Percentiles rank a stretch among this genome's conserved stretches.
phyloP scores from a whole-genome alignment of 2,329 filamentous ascomycete species.

The Bipolaris gigantea region DNA sequence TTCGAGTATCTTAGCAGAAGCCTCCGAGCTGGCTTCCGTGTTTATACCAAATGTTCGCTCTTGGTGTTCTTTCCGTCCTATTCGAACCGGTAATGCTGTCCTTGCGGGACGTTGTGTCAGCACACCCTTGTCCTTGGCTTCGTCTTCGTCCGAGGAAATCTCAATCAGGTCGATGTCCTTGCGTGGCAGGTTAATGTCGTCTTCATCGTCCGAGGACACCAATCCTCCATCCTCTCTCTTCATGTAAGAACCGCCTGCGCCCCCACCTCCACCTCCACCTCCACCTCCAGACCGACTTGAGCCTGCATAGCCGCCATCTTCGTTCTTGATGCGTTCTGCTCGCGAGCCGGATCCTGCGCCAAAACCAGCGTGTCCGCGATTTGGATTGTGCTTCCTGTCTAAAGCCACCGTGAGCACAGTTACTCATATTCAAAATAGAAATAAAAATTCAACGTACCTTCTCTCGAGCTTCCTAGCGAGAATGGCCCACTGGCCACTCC shows the following conservation, averaged over 20 bases:
- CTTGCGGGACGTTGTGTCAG: slow-evolving; percentile 23
- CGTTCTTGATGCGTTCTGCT: slow-evolving; percentile 37
- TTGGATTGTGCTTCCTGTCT: slow-evolving; percentile 27
- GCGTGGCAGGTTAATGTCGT: slow-evolving; percentile 49
- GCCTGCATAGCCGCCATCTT: slow-evolving; percentile 29
- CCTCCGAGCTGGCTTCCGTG: slow-evolving; percentile 54
- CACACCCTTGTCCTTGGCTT: slow-evolving; percentile 29
- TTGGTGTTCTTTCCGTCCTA: slow-evolving; percentile 58
- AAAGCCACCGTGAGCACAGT: slow-evolving; percentile 10
- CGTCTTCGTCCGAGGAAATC: slow-evolving; percentile 58
- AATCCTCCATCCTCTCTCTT: slow-evolving; percentile 46
- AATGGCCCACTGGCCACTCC: slow-evolving; percentile 49
- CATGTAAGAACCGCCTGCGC: slow-evolving; percentile 19
- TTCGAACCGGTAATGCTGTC: slow-evolving; percentile 53
- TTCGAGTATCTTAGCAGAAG: slow-evolving; percentile 46
- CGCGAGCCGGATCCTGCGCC: slow-evolving; percentile 36
- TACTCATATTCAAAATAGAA: neutral
- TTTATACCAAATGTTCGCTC: slow-evolving; percentile 58
- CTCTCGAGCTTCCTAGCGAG: slow-evolving; percentile 35
- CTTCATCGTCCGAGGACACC: slow-evolving; percentile 55
- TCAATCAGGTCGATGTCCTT: slow-evolving; percentile 63
- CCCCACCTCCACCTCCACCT: slow-evolving; percentile 21
- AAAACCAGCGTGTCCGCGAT: slow-evolving; percentile 27
- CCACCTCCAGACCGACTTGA: slow-evolving; percentile 21
- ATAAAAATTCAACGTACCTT: slow-evolving; percentile 25